These are phyloP conservation scores for Phaeolepiota aurea DNA, from an alignment of 768 basidiomycete genomes.

Conservation along the genomic window DNA sequence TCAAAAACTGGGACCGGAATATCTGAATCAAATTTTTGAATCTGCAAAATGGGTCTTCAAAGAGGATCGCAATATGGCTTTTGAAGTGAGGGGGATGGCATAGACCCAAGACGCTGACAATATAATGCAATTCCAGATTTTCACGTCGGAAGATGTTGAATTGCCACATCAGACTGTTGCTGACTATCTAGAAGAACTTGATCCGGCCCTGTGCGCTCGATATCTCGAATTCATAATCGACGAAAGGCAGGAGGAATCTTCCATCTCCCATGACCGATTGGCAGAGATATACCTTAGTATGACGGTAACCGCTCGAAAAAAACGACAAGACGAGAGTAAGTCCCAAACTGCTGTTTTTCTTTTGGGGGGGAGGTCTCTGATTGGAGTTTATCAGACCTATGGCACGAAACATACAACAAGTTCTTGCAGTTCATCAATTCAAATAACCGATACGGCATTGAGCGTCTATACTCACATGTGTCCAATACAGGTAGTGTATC, in stretches of 20 bases:
- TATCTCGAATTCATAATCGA: conserved; percentile 84
- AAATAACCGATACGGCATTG: conserved; percentile 63
- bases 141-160: conserved; percentile 91
- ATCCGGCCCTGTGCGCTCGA: conserved; percentile 57
- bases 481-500: conserved; percentile 58
- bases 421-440: conserved; percentile 70
- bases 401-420: conserved; percentile 49
- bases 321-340: conserved; percentile 49
- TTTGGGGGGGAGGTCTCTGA: background rate
- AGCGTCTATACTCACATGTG: conserved; percentile 76
- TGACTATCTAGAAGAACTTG: conserved; percentile 67
- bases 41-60: conserved; percentile 84
- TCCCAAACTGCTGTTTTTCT: conserved; percentile 2
- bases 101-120: too few species aligned
- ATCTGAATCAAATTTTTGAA: conserved; percentile 75
- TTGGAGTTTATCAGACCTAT: conserved; percentile 27
- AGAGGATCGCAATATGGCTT: conserved; percentile 60
- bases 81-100: conserved; percentile 64
- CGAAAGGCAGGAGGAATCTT: conserved; percentile 58
- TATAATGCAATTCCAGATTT: too few species aligned
- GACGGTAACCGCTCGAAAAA: conserved; percentile 52
- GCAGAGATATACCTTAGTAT: conserved; percentile 79
- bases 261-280: conserved; percentile 80
- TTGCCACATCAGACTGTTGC: conserved; percentile 73
- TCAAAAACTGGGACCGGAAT: conserved; percentile 80